Base-by-base conservation (phyloP, 1,284 basidiomycete species). In the Ceratobasidium sp. region DNA sequence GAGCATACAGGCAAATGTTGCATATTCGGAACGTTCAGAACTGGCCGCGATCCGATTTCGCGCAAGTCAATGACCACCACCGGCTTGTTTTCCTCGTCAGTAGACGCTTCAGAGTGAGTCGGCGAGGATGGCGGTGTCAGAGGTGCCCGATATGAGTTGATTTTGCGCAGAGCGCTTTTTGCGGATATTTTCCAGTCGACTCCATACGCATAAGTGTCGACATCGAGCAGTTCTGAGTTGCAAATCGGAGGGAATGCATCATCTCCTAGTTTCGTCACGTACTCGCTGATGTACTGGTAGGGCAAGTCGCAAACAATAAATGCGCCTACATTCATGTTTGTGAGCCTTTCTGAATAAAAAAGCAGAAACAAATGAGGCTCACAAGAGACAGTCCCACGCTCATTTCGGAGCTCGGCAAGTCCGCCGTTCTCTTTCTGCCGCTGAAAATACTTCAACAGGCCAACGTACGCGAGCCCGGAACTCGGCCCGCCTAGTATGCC, bases 241-340 rank as follows among this genome's bases (percentile, higher is more conserved):
- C 65, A 37, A n/a, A 75, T 75, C 15, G 73, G 73, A n/a, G 73
- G 73, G 26, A 75, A 75, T 0, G 20, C 49, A 20, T 35, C 26
- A 6, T 61, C 33, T n/a, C 61, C 73, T 28, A 75, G 37, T 20
- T 65, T 75, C 28, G 73, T 28, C 17, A 75, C 49, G 37, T 75
- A 75, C 37, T 75, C 73, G 20, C 31, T 35, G 23, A 75, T 75
- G 35, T 75, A 75, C 51, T 75, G 73, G 26, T 65, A 75, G 2
- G 73, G 73, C n/a, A 64, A 49, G 45, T 75, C 73, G 39, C 73
- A 75, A 17, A 61, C 49, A n/a, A 75, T 75, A 54, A 75, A 75
- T n/a, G 61, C 60, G 37, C 73, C 73, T 75, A 45, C 37, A 28
- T 35, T 49, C 15, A 28, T 28, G 13, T 26, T 17, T 42, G 13